Evolutionary conservation across 768 basidiomycete species (phyloP).

Genomic region (Kwoniella mangroviensis): DNA sequence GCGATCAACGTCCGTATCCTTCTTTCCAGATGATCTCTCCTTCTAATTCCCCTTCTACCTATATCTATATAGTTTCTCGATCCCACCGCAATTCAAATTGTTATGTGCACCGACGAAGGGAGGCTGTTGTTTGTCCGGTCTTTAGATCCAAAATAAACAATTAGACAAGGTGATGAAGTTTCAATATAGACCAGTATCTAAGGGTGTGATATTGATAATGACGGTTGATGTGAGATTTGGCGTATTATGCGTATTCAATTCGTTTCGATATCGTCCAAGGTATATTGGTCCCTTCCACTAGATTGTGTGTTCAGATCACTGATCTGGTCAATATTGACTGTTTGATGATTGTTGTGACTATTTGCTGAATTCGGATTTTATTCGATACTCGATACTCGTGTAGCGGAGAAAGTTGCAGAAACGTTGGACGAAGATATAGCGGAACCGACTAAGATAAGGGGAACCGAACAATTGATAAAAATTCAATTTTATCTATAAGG

Average conservation of each 20-base stretch:
- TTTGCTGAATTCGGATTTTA: too few relatives aligned
- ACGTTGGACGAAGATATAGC: not conserved
- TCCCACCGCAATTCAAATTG: too few relatives aligned
- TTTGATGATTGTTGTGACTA: too few relatives aligned
- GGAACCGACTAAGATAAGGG: not conserved
- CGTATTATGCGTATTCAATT: not conserved
- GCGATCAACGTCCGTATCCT: slow-evolving; percentile 13
- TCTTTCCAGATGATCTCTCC: not conserved
- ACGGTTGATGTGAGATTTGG: not conserved
- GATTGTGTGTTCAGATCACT: too few relatives aligned
- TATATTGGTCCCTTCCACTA: not conserved
- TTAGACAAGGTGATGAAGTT: slow-evolving; percentile 3
- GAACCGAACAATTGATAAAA: slow-evolving; percentile 18
- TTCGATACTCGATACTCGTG: too few relatives aligned
- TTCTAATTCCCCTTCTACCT: not conserved
- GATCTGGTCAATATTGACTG: too few relatives aligned
- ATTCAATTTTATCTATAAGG: not conserved
- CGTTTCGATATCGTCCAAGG: not conserved
- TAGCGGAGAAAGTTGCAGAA: too few relatives aligned
- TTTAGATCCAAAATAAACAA: not conserved
- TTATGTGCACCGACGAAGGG: not conserved
- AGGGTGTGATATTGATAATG: not conserved
- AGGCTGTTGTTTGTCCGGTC: not conserved
- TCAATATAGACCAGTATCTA: not conserved
- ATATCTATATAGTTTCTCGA: not conserved